phyloP scores from a whole-genome alignment of 441 rosid species.

The Bocquillonia castaneifolia region DNA sequence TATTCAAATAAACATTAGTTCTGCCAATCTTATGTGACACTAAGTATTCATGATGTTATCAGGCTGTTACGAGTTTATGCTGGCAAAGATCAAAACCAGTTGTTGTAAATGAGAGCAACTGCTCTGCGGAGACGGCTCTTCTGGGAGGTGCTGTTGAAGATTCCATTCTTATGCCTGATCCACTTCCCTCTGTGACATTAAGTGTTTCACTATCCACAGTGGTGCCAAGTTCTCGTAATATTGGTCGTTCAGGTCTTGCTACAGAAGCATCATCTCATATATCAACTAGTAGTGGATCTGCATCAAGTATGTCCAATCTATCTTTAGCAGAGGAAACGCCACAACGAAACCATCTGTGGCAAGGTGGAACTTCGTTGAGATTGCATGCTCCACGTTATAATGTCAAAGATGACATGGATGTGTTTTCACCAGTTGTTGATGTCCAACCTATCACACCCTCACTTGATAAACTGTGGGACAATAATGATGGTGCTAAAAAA shows the following conservation, averaged over 20 bases:
- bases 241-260: slow-evolving; percentile 34
- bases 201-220: slow-evolving; percentile 47
- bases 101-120: slow-evolving; percentile 65
- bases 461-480: slow-evolving; percentile 70
- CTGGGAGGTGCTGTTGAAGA: slow-evolving; percentile 82
- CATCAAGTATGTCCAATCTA: slow-evolving; percentile 30
- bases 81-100: slow-evolving; percentile 97
- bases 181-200: slow-evolving; percentile 74
- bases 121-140: slow-evolving; percentile 82
- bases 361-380: slow-evolving; percentile 61
- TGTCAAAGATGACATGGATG: slow-evolving; percentile 88
- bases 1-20: slow-evolving; percentile 10
- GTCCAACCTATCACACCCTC: slow-evolving; percentile 79
- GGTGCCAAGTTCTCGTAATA: slow-evolving; percentile 41
- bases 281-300: slow-evolving; percentile 33
- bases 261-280: slow-evolving; percentile 36
- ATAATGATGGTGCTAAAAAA: slow-evolving; percentile 47
- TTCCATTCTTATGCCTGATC: slow-evolving; percentile 92
- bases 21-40: slow-evolving; percentile 15
- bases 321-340: slow-evolving; percentile 69
- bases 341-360: slow-evolving; percentile 52
- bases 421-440: slow-evolving; percentile 83
- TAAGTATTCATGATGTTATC: slow-evolving; percentile 26
- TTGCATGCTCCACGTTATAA: slow-evolving; percentile 70
- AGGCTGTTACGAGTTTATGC: slow-evolving; percentile 93